Percentiles rank a stretch among this genome's conserved stretches.
Conservation (phyloP, 169 alveolate genomes). For the Plasmodium gonderi region DNA sequence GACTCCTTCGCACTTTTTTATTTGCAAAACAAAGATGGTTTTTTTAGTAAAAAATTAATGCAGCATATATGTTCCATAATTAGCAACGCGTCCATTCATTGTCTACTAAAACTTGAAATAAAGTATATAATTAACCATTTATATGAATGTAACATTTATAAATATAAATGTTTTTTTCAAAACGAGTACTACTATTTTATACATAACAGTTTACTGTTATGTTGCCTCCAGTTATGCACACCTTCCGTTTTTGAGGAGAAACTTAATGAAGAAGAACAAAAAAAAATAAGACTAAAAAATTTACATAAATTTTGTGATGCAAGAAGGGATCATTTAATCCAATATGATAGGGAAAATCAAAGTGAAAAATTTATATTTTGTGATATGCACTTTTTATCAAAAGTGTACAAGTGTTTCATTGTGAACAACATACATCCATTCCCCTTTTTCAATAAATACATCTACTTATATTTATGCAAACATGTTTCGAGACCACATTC, state of each 20-base stretch:
- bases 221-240: constrained; percentile 31
- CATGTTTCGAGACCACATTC: neutral
- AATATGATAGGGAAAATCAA: neutral
- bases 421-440: constrained; percentile 43
- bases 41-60: constrained; percentile 28
- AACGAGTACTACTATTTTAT: constrained; percentile 28
- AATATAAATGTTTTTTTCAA: constrained; percentile 43
- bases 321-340: neutral
- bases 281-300: constrained; percentile 28
- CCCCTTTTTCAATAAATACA: constrained; percentile 19
- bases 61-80: constrained; percentile 4
- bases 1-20: constrained; percentile 35
- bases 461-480: neutral
- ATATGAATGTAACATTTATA: constrained; percentile 58
- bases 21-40: constrained; percentile 58
- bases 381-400: constrained; percentile 6
- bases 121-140: constrained; percentile 40
- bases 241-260: constrained; percentile 16
- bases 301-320: constrained; percentile 26
- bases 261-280: neutral
- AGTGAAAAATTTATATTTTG: neutral
- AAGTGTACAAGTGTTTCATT: constrained; percentile 53
- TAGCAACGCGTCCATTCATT: constrained; percentile 27
- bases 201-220: constrained; percentile 37
- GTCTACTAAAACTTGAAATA: constrained; percentile 21